Evolutionary conservation across 768 basidiomycete genomes (phyloP), one percentile per base, ranked within the genome.

Genomic region (Ramaria rubella): DNA sequence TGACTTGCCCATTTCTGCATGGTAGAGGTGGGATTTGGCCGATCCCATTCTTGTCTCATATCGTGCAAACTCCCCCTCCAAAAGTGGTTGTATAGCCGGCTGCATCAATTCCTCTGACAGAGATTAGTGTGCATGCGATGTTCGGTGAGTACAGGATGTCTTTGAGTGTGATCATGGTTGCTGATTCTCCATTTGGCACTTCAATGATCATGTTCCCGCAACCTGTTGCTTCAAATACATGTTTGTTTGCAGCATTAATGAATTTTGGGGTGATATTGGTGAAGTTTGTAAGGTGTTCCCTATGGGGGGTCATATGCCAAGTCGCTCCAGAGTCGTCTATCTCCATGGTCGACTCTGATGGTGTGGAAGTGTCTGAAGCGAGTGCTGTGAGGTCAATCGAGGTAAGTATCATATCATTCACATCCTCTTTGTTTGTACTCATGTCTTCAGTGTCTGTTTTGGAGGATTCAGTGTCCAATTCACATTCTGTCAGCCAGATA

Each of bases 321-420:
- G 66, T 68, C 29, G 60, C 58, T 1, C 72, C 70, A 6, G 70
- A 73, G 48, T 74, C 68, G 34, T 64, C 63, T 26, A 63, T 12
- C 66, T 52, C 57, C 33, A 36, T n/a, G n/a, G n/a, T n/a, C n/a
- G n/a, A n/a, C n/a, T n/a, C n/a, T n/a, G n/a, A n/a, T n/a, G n/a
- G n/a, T n/a, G n/a, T n/a, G n/a, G n/a, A n/a, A n/a, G n/a, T n/a
- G n/a, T n/a, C n/a, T n/a, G n/a, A n/a, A n/a, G n/a, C n/a, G n/a
- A n/a, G n/a, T n/a, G n/a, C n/a, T n/a, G n/a, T n/a, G n/a, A n/a
- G n/a, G n/a, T n/a, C n/a, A n/a, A n/a, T n/a, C n/a, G n/a, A n/a
- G n/a, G n/a, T n/a, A n/a, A n/a, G n/a, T n/a, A n/a, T n/a, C n/a
- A n/a, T n/a, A n/a, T n/a, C n/a, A n/a, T n/a, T n/a, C n/a, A n/a